Percentiles rank a stretch among this genome's conserved stretches.
These are phyloP conservation scores for Petrea volubilis DNA, from an alignment of 257 asterid genomes.

Conservation along the genomic window DNA sequence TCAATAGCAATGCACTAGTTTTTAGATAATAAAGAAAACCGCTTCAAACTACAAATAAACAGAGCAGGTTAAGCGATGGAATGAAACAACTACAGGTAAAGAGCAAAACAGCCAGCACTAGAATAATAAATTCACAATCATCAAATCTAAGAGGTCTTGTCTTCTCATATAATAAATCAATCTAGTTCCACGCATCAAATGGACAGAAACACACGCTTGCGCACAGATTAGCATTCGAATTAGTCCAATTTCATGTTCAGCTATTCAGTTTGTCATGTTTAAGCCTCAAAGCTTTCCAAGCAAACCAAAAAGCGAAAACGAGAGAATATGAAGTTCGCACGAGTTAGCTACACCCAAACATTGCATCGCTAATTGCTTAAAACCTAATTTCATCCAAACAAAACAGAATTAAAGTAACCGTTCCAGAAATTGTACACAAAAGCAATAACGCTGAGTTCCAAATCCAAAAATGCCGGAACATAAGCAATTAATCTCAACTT, in stretches of 20 bases:
- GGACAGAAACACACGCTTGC: conserved; percentile 3
- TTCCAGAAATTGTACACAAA: background rate
- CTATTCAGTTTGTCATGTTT: background rate
- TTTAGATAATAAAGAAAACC: conserved; percentile 7
- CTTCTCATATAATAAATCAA: conserved; percentile 1
- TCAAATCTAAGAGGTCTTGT: background rate
- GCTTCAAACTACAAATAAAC: background rate
- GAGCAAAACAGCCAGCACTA: background rate
- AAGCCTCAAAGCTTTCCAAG: background rate
- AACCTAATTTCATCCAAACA: conserved; percentile 16
- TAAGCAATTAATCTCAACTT: background rate
- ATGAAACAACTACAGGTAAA: conserved; percentile 7
- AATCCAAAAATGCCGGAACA: conserved; percentile 12
- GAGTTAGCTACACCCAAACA: conserved; percentile 1
- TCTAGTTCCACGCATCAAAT: conserved; percentile 16
- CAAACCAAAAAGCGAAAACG: background rate
- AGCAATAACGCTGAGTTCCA: conserved; percentile 12
- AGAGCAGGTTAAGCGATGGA: background rate
- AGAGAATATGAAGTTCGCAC: background rate
- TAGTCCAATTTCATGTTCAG: conserved; percentile 6
- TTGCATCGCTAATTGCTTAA: background rate
- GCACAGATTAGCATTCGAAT: conserved; percentile 5
- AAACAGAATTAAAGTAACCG: background rate
- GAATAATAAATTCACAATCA: conserved; percentile 4
- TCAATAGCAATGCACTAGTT: background rate